Base-by-base conservation (phyloP, 192 early-diverging fungal genomes). In the Umbelopsis sp. region DNA sequence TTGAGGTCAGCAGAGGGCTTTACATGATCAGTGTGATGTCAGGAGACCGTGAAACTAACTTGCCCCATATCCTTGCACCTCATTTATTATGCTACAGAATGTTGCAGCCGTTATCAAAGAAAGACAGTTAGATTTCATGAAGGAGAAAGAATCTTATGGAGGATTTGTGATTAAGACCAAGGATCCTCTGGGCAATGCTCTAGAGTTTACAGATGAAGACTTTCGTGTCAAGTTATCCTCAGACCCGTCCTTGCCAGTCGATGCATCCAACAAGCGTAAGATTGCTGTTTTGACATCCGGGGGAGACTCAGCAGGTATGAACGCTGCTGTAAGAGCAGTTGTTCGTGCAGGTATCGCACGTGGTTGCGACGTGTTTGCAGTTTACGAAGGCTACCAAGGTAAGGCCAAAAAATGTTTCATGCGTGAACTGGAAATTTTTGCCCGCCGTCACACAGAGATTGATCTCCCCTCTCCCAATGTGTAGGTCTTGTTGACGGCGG, bases 221-320 rank as follows among this genome's bases (percentile, higher is more conserved):
- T 29, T 66, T 22, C 21, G 67, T 32, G 44, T 74, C 17, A 34
- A 62, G 26, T 22, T 29, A 38, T 38, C 53, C 9, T 4, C 65
- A 59, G 45, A 74, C 47, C 47, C 49, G 49, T 21, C 59, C 36
- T 59, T 50, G 45, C 2, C 53, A 25, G 50, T 71, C 14, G 20
- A 53, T 24, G 47, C 74, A 47, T 34, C 43, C 16, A 66, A 50
- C 3, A 71, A 68, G 24, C 95, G 95, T 81, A 91, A 89, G 76
- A 95, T 99, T 83, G 97, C 94, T 31, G 87, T 99, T 31, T 78
- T 99, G 41, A 99, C 97, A 12, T 93, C 91, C 43, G 97, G 97
- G 34, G 97, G 97, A 36, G 97, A 99, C 77, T 91, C 93, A 12
- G 92, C 91, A n/a, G 97, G 97, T 29, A 99, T 99, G 97, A 99